Conservation (phyloP, 2,329 filamentous ascomycete genomes). For the Aspergillus spinulosporus region DNA sequence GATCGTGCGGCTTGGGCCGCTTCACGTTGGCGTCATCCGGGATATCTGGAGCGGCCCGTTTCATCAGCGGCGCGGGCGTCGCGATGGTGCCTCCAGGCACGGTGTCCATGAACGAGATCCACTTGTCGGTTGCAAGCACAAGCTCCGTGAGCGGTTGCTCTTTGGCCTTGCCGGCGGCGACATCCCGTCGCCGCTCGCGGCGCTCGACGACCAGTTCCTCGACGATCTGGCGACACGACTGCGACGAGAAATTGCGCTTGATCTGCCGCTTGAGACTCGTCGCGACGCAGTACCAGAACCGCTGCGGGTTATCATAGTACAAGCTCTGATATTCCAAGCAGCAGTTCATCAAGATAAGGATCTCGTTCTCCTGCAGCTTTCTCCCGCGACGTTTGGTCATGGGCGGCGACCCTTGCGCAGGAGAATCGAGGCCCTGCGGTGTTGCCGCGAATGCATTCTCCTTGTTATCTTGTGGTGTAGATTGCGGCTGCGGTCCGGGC, state of each 20-base stretch:
- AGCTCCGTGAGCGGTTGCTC: conserved; percentile 13
- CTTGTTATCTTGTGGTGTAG: conserved; percentile 10
- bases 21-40: conserved; percentile 1
- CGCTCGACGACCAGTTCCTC: conserved; percentile 14
- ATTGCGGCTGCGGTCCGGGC: not conserved
- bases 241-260: conserved; percentile 16
- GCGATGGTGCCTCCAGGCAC: not conserved
- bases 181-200: conserved; percentile 7
- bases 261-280: conserved; percentile 13
- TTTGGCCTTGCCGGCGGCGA: conserved; percentile 9
- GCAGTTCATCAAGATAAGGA: conserved; percentile 12
- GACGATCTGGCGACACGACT: conserved; percentile 13
- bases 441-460: not conserved
- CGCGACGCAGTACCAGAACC: conserved; percentile 14
- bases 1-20: conserved; percentile 8
- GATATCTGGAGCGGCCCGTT: not conserved
- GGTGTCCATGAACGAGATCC: conserved; percentile 11
- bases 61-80: not conserved
- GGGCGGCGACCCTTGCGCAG: not conserved
- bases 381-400: conserved; percentile 11
- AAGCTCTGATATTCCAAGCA: conserved; percentile 16
- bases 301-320: conserved; percentile 3
- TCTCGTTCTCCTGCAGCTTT: conserved; percentile 15
- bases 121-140: conserved; percentile 13
- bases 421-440: not conserved